phyloP scores from a whole-genome alignment of 108 stramenopile genomes.

The Skeletonema costatum region DNA sequence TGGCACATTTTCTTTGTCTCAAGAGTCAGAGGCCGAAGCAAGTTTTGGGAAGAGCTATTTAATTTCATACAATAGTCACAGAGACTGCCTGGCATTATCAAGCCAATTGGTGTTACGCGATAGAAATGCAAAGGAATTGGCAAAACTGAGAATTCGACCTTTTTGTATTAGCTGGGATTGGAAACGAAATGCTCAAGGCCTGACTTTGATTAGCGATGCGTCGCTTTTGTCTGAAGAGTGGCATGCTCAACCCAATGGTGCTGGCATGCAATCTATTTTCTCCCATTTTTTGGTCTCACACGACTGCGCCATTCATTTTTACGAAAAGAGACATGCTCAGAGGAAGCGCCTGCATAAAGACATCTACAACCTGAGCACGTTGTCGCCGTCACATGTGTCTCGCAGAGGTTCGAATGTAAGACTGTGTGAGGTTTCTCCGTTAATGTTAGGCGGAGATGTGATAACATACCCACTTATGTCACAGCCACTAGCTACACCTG shows the following conservation, averaged over 20 bases:
- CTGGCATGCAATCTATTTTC: conserved; percentile 11
- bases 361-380: conserved; percentile 24
- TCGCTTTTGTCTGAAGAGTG: neutral
- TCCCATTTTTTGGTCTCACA: conserved; percentile 12
- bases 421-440: conserved; percentile 26
- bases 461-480: conserved; percentile 19
- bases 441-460: conserved; percentile 25
- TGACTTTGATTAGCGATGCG: conserved; percentile 12
- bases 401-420: neutral
- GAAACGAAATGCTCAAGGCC: conserved; percentile 34
- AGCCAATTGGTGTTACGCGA: conserved; percentile 14
- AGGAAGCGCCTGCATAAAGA: conserved; percentile 16
- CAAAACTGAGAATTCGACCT: conserved; percentile 15
- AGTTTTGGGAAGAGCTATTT: conserved; percentile 19
- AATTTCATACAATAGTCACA: conserved; percentile 27
- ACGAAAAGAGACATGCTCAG: conserved; percentile 10
- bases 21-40: conserved; percentile 1
- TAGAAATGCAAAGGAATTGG: neutral
- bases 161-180: conserved; percentile 44
- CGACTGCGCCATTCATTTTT: conserved; percentile 26
- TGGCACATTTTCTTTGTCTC: conserved; percentile 16
- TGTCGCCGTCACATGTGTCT: conserved; percentile 18
- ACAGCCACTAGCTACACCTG: conserved; percentile 17
- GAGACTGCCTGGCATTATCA: conserved; percentile 33
- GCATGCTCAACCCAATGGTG: neutral